Evolutionary conservation across 2,329 filamentous ascomycete species (phyloP).

Genomic region (Plectosphaerella sp.): DNA sequence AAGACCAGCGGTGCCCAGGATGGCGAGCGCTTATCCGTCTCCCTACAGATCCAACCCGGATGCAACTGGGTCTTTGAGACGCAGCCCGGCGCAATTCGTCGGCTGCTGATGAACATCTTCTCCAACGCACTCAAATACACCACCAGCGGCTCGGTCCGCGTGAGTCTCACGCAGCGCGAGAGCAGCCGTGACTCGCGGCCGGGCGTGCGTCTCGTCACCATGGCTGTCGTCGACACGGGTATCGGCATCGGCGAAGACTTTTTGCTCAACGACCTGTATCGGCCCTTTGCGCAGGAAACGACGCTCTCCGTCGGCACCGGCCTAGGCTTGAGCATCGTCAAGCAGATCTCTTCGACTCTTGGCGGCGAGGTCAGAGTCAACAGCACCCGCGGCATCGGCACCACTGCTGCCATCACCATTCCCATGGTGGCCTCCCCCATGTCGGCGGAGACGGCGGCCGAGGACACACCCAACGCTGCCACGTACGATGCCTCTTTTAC

Average conservation of each 20-base stretch:
- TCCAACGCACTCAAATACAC: slow-evolving; percentile 47
- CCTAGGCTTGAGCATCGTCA: slow-evolving; percentile 62
- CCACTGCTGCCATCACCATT: slow-evolving; percentile 12
- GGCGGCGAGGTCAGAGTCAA: slow-evolving; percentile 56
- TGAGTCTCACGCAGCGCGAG: not conserved
- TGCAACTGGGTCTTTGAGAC: slow-evolving; percentile 40
- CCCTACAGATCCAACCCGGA: not conserved
- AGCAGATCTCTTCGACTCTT: slow-evolving; percentile 52
- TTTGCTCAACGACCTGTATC: slow-evolving; percentile 54
- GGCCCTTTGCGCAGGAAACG: slow-evolving; percentile 62
- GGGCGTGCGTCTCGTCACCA: slow-evolving; percentile 14
- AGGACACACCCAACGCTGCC: not conserved
- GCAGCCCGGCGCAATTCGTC: slow-evolving; percentile 36
- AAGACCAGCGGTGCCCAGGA: not conserved
- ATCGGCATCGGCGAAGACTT: slow-evolving; percentile 62
- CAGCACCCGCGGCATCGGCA: slow-evolving; percentile 33
- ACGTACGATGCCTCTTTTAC: not conserved
- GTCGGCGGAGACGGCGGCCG: not conserved
- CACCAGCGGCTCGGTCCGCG: slow-evolving; percentile 21
- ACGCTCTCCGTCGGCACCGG: slow-evolving; percentile 56
- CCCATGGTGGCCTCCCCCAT: not conserved
- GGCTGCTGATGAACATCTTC: slow-evolving; percentile 23
- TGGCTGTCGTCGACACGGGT: slow-evolving; percentile 60
- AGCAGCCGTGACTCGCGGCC: not conserved
- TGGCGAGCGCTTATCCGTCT: too few species aligned